These are phyloP conservation scores for Penicillium sp. DNA, from an alignment of 2,329 filamentous ascomycete genomes.

Conservation along the genomic window DNA sequence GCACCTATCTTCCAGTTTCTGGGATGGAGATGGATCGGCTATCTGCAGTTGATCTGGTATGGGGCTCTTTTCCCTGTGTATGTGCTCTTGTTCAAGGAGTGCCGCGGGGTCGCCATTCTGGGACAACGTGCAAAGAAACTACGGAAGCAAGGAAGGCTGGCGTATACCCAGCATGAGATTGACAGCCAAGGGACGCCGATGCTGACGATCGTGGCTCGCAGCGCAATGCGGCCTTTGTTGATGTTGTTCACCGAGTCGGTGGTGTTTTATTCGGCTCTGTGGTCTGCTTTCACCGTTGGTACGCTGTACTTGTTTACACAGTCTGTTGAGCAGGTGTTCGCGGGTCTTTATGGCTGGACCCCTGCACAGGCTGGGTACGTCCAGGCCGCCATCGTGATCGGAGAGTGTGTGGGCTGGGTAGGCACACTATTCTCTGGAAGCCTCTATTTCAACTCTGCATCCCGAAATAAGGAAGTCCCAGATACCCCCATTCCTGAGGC, in stretches of 20 bases:
- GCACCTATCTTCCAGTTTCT: slow-evolving; percentile 29
- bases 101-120: slow-evolving; percentile 41
- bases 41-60: slow-evolving; percentile 42
- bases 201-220: slow-evolving; percentile 29
- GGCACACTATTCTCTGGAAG: slow-evolving; percentile 30
- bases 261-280: slow-evolving; percentile 42
- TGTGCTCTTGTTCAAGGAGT: slow-evolving; percentile 40
- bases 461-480: slow-evolving; percentile 38
- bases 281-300: slow-evolving; percentile 44
- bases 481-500: slow-evolving; percentile 44
- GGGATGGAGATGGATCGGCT: slow-evolving; percentile 39
- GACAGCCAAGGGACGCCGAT: slow-evolving; percentile 27
- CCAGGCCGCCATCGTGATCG: slow-evolving; percentile 41
- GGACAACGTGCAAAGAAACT: slow-evolving; percentile 33
- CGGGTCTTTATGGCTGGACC: slow-evolving; percentile 28
- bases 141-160: slow-evolving; percentile 29
- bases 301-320: slow-evolving; percentile 44
- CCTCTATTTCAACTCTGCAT: slow-evolving; percentile 29
- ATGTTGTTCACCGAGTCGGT: slow-evolving; percentile 44
- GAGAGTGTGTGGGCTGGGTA: slow-evolving; percentile 39
- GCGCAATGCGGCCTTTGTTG: slow-evolving; percentile 34
- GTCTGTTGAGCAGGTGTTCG: slow-evolving; percentile 43
- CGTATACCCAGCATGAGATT: slow-evolving; percentile 34
- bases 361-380: slow-evolving; percentile 36
- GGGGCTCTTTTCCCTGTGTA: slow-evolving; percentile 37